Percentiles rank a stretch among this genome's conserved stretches.
phyloP scores from a whole-genome alignment of 2,329 filamentous ascomycete species.

The Gyromitra esculenta region DNA sequence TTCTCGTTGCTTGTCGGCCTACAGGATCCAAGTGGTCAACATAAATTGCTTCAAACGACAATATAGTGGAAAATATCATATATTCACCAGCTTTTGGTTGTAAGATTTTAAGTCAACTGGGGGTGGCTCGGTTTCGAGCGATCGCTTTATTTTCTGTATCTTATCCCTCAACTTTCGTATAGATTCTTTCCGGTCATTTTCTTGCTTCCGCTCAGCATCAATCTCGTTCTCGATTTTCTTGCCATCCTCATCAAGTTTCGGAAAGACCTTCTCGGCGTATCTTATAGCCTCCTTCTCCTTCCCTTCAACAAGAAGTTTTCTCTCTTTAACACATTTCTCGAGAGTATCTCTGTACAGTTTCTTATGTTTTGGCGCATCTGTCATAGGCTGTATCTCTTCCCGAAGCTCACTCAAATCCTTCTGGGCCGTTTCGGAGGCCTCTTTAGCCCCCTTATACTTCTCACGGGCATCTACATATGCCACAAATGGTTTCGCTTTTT shows the following conservation, averaged over 20 bases:
- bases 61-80: neutral
- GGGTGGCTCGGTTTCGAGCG: slow-evolving; percentile 63
- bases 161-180: slow-evolving; percentile 62
- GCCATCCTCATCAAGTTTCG: slow-evolving; percentile 60
- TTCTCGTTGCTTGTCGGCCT: slow-evolving; percentile 48
- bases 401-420: slow-evolving; percentile 70
- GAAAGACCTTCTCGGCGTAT: slow-evolving; percentile 61
- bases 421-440: slow-evolving; percentile 66
- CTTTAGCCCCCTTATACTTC: slow-evolving; percentile 66
- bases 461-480: slow-evolving; percentile 69
- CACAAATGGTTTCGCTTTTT: slow-evolving; percentile 72
- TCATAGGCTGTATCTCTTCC: slow-evolving; percentile 71
- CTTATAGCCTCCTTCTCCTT: slow-evolving; percentile 62
- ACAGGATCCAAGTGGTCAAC: slow-evolving; percentile 9
- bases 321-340: slow-evolving; percentile 63
- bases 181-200: slow-evolving; percentile 62
- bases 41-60: slow-evolving; percentile 3
- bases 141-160: slow-evolving; percentile 62
- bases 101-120: slow-evolving; percentile 52
- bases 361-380: slow-evolving; percentile 76
- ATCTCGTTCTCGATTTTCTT: slow-evolving; percentile 62
- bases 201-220: slow-evolving; percentile 60
- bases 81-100: slow-evolving; percentile 53
- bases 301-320: slow-evolving; percentile 61
- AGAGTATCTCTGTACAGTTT: slow-evolving; percentile 73